phyloP scores from a whole-genome alignment of 2,329 filamentous ascomycete genomes.

The Alternaria brassicicola region DNA sequence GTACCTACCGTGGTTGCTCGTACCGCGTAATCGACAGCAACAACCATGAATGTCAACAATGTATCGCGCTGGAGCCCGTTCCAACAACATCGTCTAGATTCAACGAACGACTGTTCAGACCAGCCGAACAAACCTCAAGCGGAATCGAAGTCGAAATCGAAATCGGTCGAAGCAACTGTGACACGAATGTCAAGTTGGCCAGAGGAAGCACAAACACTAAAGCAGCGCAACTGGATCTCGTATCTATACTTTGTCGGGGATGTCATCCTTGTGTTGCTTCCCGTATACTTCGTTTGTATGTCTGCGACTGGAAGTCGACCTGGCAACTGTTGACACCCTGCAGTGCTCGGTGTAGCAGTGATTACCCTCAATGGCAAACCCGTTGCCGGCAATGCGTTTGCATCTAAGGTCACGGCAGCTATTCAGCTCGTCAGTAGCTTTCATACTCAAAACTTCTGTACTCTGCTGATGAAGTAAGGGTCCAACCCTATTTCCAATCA shows the following conservation, averaged over 20 bases:
- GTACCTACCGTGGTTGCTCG: too few relatives aligned
- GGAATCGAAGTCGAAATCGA: slow-evolving; percentile 3
- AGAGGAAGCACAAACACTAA: slow-evolving; percentile 32
- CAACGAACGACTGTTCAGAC: too few relatives aligned
- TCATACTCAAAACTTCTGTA: too few relatives aligned
- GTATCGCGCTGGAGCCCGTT: slow-evolving; percentile 21
- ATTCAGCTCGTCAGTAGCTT: too few relatives aligned
- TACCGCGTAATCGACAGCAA: neutral
- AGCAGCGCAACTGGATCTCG: slow-evolving; percentile 31
- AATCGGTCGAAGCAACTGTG: slow-evolving; percentile 32
- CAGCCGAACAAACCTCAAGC: too few relatives aligned
- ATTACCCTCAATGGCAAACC: slow-evolving; percentile 35
- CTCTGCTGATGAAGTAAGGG: too few relatives aligned
- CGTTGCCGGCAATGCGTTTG: too few relatives aligned
- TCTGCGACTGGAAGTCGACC: too few relatives aligned
- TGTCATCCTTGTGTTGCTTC: slow-evolving; percentile 34
- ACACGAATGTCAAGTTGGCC: slow-evolving; percentile 40
- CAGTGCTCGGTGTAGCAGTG: slow-evolving; percentile 37
- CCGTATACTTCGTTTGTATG: slow-evolving; percentile 46
- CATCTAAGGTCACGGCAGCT: too few relatives aligned
- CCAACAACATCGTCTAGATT: too few relatives aligned
- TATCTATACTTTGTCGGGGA: slow-evolving; percentile 34
- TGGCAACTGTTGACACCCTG: too few relatives aligned
- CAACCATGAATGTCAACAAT: slow-evolving; percentile 18
- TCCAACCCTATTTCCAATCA: slow-evolving; percentile 46